Conservation (phyloP, 768 basidiomycete genomes). For the Xerocomellus intermedius region DNA sequence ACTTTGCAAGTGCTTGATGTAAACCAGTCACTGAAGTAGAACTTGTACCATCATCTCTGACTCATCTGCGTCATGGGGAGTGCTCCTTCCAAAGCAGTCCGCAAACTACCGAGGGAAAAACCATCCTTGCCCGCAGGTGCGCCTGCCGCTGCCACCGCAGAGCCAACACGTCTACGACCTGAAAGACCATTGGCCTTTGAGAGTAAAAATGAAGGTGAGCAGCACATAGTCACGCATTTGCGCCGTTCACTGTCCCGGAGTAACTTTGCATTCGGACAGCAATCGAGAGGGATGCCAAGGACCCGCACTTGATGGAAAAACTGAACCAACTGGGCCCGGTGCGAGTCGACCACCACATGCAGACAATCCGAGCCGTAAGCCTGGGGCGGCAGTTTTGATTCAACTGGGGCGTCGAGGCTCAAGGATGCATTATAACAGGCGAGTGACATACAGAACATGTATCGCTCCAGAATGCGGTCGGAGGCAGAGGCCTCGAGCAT, state of each 20-base stretch:
- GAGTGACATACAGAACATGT: conserved; percentile 42
- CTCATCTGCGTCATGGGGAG: conserved; percentile 51
- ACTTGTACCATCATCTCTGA: not conserved
- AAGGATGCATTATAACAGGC: conserved; percentile 6
- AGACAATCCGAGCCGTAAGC: conserved; percentile 45
- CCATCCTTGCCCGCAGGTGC: conserved; percentile 48
- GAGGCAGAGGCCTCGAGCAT: conserved; percentile 52
- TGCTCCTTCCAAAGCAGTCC: conserved; percentile 56
- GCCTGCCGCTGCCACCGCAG: conserved; percentile 31
- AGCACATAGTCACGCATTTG: not conserved
- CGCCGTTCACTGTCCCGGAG: not conserved
- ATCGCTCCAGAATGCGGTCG: conserved; percentile 52
- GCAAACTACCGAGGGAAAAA: conserved; percentile 52
- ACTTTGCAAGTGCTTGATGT: not conserved
- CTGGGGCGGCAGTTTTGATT: not conserved
- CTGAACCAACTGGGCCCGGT: conserved; percentile 66
- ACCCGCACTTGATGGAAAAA: conserved; percentile 70
- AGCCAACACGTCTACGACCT: conserved; percentile 13
- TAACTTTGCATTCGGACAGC: conserved; percentile 35
- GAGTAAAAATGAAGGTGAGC: conserved; percentile 47
- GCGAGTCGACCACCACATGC: conserved; percentile 64
- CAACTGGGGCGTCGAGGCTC: not conserved
- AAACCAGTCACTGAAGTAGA: not conserved
- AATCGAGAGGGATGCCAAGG: conserved; percentile 62
- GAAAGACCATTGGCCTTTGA: conserved; percentile 45